These are phyloP conservation scores for Fusarium tuaranense DNA, from an alignment of 2,329 filamentous ascomycete genomes.

Conservation along the genomic window DNA sequence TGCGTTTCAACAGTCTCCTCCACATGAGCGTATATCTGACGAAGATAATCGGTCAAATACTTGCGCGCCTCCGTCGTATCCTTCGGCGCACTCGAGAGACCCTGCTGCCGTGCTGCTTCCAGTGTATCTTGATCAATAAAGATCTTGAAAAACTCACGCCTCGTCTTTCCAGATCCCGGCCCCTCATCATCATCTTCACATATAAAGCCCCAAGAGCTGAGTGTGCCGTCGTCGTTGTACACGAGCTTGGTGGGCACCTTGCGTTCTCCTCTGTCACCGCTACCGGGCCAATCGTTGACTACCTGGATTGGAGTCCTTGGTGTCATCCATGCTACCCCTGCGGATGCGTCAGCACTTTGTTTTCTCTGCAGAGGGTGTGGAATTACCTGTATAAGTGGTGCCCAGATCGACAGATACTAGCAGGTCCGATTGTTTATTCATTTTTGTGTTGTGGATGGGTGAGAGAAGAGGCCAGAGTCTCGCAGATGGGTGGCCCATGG, in stretches of 20 bases:
- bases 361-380: neutral
- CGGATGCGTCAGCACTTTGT: neutral
- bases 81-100: neutral
- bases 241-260: constrained; percentile 65
- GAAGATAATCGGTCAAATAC: neutral
- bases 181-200: neutral
- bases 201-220: constrained; percentile 60
- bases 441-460: neutral
- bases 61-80: neutral
- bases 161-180: constrained; percentile 1
- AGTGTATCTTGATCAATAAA: constrained; percentile 51
- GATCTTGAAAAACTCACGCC: constrained; percentile 66
- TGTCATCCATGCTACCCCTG: constrained; percentile 52
- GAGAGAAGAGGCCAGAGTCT: neutral
- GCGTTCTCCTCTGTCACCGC: constrained; percentile 62
- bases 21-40: neutral
- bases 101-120: neutral
- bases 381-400: neutral
- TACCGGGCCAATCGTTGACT: constrained; percentile 65
- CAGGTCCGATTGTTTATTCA: neutral
- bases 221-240: constrained; percentile 54
- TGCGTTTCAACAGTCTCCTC: neutral
- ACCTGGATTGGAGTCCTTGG: constrained; percentile 55
- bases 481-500: neutral
- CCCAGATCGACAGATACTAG: neutral